Evolutionary conservation across 768 basidiomycete genomes (phyloP).

Genomic region (Roridomyces roridus): DNA sequence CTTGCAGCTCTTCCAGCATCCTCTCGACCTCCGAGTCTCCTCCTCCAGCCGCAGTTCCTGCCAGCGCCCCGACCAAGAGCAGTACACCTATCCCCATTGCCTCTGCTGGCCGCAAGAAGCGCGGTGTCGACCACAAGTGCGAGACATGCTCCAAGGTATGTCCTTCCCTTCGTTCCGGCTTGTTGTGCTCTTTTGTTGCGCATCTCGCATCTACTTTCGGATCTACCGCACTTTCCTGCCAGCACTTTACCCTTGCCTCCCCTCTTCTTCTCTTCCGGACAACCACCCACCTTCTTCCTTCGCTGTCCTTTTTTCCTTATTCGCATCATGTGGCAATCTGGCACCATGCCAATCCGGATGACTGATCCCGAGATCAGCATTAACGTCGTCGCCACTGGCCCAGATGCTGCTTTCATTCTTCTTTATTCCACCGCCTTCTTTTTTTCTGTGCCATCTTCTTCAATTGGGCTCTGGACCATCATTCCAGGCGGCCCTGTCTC

Average conservation of each 20-base stretch:
- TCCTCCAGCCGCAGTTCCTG: slow-evolving; percentile 19
- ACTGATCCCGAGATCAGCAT: too few species aligned
- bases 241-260: too few species aligned
- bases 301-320: background rate
- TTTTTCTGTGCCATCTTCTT: too few species aligned
- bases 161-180: slow-evolving; percentile 12
- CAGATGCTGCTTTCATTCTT: too few species aligned
- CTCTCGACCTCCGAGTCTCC: slow-evolving; percentile 21
- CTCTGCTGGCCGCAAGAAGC: slow-evolving; percentile 60
- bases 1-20: slow-evolving; percentile 23
- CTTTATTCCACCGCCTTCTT: too few species aligned
- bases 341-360: too few species aligned
- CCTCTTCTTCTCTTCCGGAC: background rate
- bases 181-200: background rate
- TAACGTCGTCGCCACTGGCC: too few species aligned
- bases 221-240: too few species aligned
- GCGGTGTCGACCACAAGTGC: slow-evolving; percentile 87
- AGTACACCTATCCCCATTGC: slow-evolving; percentile 46
- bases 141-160: slow-evolving; percentile 93
- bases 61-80: slow-evolving; percentile 30
- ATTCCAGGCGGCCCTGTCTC: too few species aligned
- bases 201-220: too few species aligned
- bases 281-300: background rate
- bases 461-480: too few species aligned
- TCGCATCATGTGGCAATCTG: too few species aligned